Evolutionary conservation across 2,329 filamentous ascomycete genomes (phyloP), one percentile per base, ranked within the genome.

Genomic region (Trichoderma sp.): DNA sequence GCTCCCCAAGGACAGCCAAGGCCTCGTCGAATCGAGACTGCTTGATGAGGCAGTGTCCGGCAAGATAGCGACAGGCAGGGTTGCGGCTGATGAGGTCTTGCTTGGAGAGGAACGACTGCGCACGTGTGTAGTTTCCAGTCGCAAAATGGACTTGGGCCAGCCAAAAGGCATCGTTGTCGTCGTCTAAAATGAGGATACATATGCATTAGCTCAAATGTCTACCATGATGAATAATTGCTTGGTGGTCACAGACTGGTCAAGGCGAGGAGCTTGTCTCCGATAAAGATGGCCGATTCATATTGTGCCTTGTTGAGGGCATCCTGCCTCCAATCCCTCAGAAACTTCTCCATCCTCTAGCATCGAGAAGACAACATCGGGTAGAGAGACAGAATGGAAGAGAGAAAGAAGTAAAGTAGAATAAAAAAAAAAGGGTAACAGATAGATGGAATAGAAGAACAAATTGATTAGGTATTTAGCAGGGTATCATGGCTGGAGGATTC

Each of bases 101-200:
- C 77, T 93, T 92, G 34, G 91, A 90, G 73, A 99, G 90, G 75
- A 98, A 93, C 28, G 93, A 88, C 77, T 97, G 91, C 3, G 96
- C 95, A 77, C 96, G 92, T 9, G 92, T 96, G 81, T 97, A 98
- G 84, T 98, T 97, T 77, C 94, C 95, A 63, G 94, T 96, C 66
- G 92, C 92, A 83, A 98, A 99, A 82, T 99, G 95, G 47, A 97
- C 94, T 82, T 98, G 95, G n/a, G 96, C 96, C 57, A 99, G 91
- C 92, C 94, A 98, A 79, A 97, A 97, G 53, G 95, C 95, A 81
- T 99, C 96, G 75, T 93, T 91, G 78, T 97, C 94, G 80, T 95
- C 93, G 78, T 95, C 96, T 98, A 75, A 26, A 17, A 36, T 17
- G 6, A 59, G 23, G 23, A 50, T 4, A 50, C 9, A 2, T n/a